Base-by-base conservation (phyloP, 1,139 yeast genomes). In the Suhomyces yuchorum region DNA sequence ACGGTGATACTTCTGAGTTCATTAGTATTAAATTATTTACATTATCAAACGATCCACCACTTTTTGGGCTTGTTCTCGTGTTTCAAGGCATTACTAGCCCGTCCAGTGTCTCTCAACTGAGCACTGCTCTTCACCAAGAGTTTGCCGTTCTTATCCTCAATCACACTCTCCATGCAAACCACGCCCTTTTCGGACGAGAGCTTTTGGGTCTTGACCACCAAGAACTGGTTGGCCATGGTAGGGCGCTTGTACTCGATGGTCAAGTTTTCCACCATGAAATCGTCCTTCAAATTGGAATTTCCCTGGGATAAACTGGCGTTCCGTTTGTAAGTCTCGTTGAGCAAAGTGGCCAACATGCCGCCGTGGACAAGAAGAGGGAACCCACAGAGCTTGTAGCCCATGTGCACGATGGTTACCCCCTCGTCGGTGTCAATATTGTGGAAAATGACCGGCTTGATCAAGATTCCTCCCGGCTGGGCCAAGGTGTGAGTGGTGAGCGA, bases 281-380 rank as follows among this genome's bases (percentile, higher is more conserved):
- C 75, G 41, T 68, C 72, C 53, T 71, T 67, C 58, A 73, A 58
- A 49, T 66, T 61, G 28, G 75, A 71, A 12, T 54, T 50, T 12
- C 44, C 51, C 33, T 54, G 55, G 20, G 70, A 54, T 59, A 81
- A 67, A 7, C 79, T 75, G 0, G 86, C 85, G 47, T 80, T 78
- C 44, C 85, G 66, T 49, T 81, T 84, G 68, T 83, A 77, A 3
- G 87, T 75, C 53, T 91, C 97, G 60, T 88, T 95, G 50, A 90
- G 70, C 12, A 92, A 70, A 0, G 96, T 85, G 8, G 96, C 96
- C 34, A 92, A 66, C 37, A 92, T 81, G 0, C 98, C 98, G 3
- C 98, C 98, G 61, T 92, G 98, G 1, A 90, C 79, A 34, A 92
- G 71, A 56, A 88, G 84, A 1, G 97, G 97, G 61, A 86, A 91